Conservation (phyloP, 2,329 filamentous ascomycete genomes). For the Aspergillus tanneri region DNA sequence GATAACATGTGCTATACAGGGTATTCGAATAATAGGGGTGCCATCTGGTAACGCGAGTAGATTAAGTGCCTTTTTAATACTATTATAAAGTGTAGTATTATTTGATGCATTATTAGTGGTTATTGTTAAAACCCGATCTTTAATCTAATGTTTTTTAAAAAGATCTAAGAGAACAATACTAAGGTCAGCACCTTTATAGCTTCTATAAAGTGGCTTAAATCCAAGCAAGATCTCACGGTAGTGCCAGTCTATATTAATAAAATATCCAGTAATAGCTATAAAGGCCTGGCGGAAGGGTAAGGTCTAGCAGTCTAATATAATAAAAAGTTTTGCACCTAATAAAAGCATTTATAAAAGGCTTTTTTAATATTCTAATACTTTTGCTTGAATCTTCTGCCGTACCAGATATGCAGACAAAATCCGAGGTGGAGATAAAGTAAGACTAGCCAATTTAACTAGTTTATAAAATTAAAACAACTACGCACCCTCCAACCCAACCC, state of each 20-base stretch:
- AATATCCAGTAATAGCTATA: constrained; percentile 17
- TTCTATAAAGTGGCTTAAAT: constrained; percentile 12
- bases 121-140: constrained; percentile 2
- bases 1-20: constrained; percentile 15
- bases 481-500: no score
- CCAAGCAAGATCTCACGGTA: constrained; percentile 12
- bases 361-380: background rate
- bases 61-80: constrained; percentile 4
- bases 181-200: constrained; percentile 6
- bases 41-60: background rate
- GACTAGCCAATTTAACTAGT: background rate
- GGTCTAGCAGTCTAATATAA: constrained; percentile 12
- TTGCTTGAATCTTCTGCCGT: background rate
- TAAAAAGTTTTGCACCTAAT: background rate
- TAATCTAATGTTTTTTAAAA: constrained; percentile 3
- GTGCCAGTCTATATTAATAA: constrained; percentile 10
- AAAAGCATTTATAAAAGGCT: background rate
- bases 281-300: constrained; percentile 12
- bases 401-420: background rate
- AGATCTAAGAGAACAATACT: constrained; percentile 2
- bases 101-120: constrained; percentile 9
- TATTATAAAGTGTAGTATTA: constrained; percentile 4
- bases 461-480: background rate
- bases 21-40: constrained; percentile 6
- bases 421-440: background rate